Conservation (phyloP, 2,329 filamentous ascomycete species). For the Colletotrichum sidae region DNA sequence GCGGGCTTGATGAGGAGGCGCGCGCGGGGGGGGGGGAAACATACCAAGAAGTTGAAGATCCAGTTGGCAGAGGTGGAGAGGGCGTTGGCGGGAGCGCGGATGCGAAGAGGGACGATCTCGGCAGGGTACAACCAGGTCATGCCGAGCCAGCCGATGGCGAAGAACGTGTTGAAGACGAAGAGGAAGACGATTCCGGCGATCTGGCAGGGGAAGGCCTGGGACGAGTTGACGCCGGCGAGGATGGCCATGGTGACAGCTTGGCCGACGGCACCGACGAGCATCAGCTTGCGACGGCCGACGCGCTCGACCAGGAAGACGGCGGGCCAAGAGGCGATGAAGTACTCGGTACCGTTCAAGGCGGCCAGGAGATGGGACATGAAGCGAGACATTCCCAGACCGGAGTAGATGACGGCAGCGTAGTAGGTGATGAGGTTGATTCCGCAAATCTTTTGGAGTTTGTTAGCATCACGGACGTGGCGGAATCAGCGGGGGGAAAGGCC, state of each 20-base stretch:
- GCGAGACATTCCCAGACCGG: slow-evolving; percentile 61
- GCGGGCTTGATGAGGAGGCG: background rate
- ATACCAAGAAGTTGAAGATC: slow-evolving; percentile 71
- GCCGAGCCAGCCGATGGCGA: slow-evolving; percentile 69
- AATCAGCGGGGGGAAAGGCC: too few relatives aligned
- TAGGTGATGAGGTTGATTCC: slow-evolving; percentile 47
- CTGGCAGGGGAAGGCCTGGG: slow-evolving; percentile 40
- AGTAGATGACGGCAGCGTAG: slow-evolving; percentile 42
- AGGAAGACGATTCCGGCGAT: slow-evolving; percentile 59
- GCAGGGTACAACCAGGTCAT: slow-evolving; percentile 73
- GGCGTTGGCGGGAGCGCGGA: slow-evolving; percentile 70
- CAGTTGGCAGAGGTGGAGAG: slow-evolving; percentile 66
- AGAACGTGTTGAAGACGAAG: slow-evolving; percentile 73
- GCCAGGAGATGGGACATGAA: slow-evolving; percentile 69
- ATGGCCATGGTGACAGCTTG: slow-evolving; percentile 76
- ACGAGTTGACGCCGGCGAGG: slow-evolving; percentile 58
- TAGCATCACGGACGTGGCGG: too few relatives aligned
- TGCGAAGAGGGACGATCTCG: slow-evolving; percentile 70
- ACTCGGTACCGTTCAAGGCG: slow-evolving; percentile 63
- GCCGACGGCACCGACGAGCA: slow-evolving; percentile 75
- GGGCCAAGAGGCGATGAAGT: slow-evolving; percentile 66
- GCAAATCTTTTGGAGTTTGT: slow-evolving; percentile 43
- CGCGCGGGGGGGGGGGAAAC: slow-evolving; percentile 4
- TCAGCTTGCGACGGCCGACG: slow-evolving; percentile 75
- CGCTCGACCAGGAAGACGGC: slow-evolving; percentile 72